These are phyloP conservation scores for Globisporangium canariense DNA, from an alignment of 352 stramenopile species.

Conservation along the genomic window DNA sequence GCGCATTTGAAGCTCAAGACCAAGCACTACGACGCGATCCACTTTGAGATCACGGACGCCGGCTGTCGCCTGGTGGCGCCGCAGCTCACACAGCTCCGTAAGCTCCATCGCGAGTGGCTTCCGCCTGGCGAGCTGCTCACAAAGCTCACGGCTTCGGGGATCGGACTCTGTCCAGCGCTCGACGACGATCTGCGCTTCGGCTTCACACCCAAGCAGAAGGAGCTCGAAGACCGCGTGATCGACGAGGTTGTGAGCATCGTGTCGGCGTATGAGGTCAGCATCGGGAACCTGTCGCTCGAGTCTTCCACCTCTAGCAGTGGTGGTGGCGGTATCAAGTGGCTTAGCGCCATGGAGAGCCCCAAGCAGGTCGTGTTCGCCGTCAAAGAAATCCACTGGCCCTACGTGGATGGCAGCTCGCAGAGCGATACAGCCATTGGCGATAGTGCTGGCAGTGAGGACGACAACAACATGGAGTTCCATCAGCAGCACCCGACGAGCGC, in stretches of 20 bases:
- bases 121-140: constrained; percentile 58
- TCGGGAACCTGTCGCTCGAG: constrained; percentile 35
- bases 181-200: constrained; percentile 31
- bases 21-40: constrained; percentile 44
- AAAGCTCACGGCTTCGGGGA: constrained; percentile 48
- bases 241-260: constrained; percentile 67
- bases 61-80: constrained; percentile 57
- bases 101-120: constrained; percentile 32
- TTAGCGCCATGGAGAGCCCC: constrained; percentile 33
- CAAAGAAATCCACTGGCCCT: constrained; percentile 78
- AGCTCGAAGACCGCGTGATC: constrained; percentile 68
- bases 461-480: background rate
- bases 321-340: constrained; percentile 22
- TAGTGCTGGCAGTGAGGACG: constrained; percentile 1
- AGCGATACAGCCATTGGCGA: constrained; percentile 13
- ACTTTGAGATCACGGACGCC: constrained; percentile 65
- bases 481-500: constrained; percentile 29
- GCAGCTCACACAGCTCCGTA: constrained; percentile 39
- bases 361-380: constrained; percentile 72
- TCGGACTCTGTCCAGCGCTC: constrained; percentile 53
- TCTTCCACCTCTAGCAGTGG: constrained; percentile 6
- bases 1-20: constrained; percentile 57
- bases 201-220: constrained; percentile 52
- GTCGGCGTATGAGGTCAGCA: constrained; percentile 52
- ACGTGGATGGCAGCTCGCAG: constrained; percentile 30